A percentile compares a stretch with the other conserved stretches of the same genome.
Evolutionary conservation across 1,284 basidiomycete genomes (phyloP).

Genomic region (Abortiporus biennis): DNA sequence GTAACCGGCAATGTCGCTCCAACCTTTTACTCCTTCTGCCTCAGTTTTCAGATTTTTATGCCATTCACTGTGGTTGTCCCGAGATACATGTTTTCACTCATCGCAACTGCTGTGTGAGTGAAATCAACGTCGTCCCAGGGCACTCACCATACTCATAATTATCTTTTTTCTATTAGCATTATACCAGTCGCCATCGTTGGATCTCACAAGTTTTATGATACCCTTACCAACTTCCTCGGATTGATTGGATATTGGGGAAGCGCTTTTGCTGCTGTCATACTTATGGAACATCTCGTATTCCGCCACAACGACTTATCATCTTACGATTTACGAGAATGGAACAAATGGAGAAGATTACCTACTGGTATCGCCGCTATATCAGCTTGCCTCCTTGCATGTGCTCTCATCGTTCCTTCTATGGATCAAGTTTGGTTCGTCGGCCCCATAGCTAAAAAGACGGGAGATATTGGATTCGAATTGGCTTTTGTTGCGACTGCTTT

Average conservation of each 20-base stretch:
- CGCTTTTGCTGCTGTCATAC: conserved; percentile 51
- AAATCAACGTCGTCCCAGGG: not conserved
- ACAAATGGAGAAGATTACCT: conserved; percentile 48
- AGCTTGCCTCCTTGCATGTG: conserved; percentile 45
- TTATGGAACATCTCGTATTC: conserved; percentile 63
- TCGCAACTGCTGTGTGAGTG: conserved; percentile 75
- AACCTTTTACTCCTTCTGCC: conserved; percentile 80
- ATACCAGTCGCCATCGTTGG: conserved; percentile 65
- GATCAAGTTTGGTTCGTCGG: conserved; percentile 69
- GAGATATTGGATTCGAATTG: conserved; percentile 76
- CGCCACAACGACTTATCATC: conserved; percentile 39
- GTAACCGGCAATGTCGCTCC: conserved; percentile 83
- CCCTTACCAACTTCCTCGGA: conserved; percentile 64
- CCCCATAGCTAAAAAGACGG: conserved; percentile 61
- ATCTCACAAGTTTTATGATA: conserved; percentile 56
- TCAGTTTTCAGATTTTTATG: conserved; percentile 75
- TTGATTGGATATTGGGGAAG: conserved; percentile 72
- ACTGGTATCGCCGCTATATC: conserved; percentile 56
- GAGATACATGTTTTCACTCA: conserved; percentile 80
- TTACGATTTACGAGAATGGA: conserved; percentile 54
- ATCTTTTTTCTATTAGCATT: conserved; percentile 15
- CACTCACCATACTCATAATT: not conserved
- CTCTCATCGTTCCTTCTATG: conserved; percentile 63
- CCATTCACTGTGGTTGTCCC: conserved; percentile 69
- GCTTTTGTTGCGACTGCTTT: conserved; percentile 49